Evolutionary conservation across 2,329 filamentous ascomycete genomes (phyloP), one percentile per base, ranked within the genome.

Genomic region (Monilinia laxa): DNA sequence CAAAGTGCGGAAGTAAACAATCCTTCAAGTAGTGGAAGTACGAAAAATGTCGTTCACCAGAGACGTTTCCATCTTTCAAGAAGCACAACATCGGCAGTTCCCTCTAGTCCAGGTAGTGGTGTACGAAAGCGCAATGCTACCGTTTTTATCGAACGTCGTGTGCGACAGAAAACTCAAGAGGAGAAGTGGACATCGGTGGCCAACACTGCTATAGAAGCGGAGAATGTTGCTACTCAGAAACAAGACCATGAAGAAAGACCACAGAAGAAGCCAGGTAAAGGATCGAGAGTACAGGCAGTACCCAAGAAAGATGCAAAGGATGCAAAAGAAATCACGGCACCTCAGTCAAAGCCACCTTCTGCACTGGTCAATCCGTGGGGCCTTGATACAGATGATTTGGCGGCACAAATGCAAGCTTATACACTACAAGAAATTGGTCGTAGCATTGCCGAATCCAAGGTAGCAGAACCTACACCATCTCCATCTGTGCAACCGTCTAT

Each of bases 11-110:
- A 54, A 63, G 55, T 20, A 54, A 65, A 57, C 45, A 25, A 28
- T 31, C 62, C 53, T 2, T 35, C 42, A 18, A 65, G 53, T 38
- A 31, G 42, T 28, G 53, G 28, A 25, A 65, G 53, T n/a, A 25
- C 53, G 28, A 64, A 45, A 31, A 58, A 55, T 25, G 28, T 20
- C 11, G 45, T 31, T 10, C 69, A 82, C 70, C 81, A 80, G 16
- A 81, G 85, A 65, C 80, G 82, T 53, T 87, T 86, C 68, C 85
- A 86, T 71, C 82, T 87, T 68, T 85, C 84, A 20, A 79, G 80
- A 67, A 79, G 78, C 62, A 78, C 80, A n/a, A 69, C 67, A 11
- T 18, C 47, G 25, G 28, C 20, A n/a, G 23, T 68, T 14, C 51
- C 14, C 7, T 38, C 28, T n/a, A 25, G 53, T n/a, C 31, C 10